Evolutionary conservation across 2,329 filamentous ascomycete genomes (phyloP), one percentile per base, ranked within the genome.

Genomic region (Neoscytalidium dimidiatum): DNA sequence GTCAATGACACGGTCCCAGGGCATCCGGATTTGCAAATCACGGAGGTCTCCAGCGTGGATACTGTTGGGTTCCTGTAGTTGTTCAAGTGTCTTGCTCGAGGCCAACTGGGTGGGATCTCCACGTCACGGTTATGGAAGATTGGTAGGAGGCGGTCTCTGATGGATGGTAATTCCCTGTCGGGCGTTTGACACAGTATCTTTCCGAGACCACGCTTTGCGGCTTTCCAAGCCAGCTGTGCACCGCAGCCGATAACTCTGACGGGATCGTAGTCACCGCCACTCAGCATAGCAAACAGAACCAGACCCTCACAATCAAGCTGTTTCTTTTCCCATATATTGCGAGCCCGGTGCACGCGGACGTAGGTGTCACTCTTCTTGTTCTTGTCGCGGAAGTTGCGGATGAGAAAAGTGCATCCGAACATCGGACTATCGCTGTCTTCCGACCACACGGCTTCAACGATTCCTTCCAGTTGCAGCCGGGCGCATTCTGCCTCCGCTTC

Each of bases 401-500:
- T 75, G n/a, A 83, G 70, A 1, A 77, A 73, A 1, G 70, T 75
- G 65, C 77, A 80, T 3, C 82, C 81, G 58, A 84, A 84, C 79
- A 84, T 80, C 14, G 84, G 73, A 0, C 72, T 71, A 48, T 84
- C 82, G 1, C 77, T 75, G 62, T 84, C 82, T 44, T 83, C 79
- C 0, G 78, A 79, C 78, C 79, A 83, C 1, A 84, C 80, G 6
- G 81, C 81, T 67, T 84, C 82, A 0, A 84, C 80, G 11, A 83
- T 65, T 0, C 78, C 80, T 1, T 78, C 66, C 21, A 71, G 66
- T 62, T 84, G 79, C 8, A 84, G 69, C n/a, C 71, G 71, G 0
- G 78, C 81, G 64, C 83, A 84, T 67, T 84, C 81, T 2, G 80
- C 80, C 64, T 82, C 82, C 0, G 81, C 80, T 68, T 84, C 82